A percentile compares a stretch with the other conserved stretches of the same genome.
phyloP scores from a whole-genome alignment of 2,329 filamentous ascomycete species.

The Sarocladium strictum region DNA sequence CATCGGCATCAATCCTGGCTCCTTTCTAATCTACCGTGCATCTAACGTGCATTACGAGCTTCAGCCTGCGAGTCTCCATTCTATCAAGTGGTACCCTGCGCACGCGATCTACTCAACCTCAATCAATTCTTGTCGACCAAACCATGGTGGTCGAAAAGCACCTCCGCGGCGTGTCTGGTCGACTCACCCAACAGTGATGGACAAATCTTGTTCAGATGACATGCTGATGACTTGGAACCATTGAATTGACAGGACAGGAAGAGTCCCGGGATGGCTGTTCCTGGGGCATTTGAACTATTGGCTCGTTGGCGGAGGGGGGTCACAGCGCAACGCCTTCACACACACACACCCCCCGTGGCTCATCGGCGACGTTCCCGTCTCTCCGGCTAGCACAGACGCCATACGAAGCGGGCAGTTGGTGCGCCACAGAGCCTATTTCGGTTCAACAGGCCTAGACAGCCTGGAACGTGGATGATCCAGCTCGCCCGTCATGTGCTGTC shows the following conservation, averaged over 20 bases:
- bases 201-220: not conserved
- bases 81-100: not conserved
- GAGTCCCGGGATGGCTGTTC: too few relatives aligned
- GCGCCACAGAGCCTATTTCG: not conserved
- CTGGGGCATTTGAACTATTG: not conserved
- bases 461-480: not conserved
- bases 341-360: not conserved
- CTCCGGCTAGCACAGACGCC: not conserved
- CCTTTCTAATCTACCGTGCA: not conserved
- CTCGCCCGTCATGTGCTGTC: conserved; percentile 3
- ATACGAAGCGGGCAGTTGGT: not conserved
- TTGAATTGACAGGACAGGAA: too few relatives aligned
- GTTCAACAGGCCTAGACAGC: too few relatives aligned
- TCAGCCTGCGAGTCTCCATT: not conserved
- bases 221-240: too few relatives aligned
- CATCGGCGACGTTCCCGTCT: conserved; percentile 2
- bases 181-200: not conserved
- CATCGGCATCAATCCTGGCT: not conserved
- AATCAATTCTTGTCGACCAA: not conserved
- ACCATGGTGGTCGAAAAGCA: not conserved
- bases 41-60: not conserved
- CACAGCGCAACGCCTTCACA: not conserved
- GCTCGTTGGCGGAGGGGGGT: not conserved
- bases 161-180: not conserved
- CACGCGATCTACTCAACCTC: not conserved